A percentile compares a stretch with the other conserved stretches of the same genome.
These are phyloP conservation scores for Amniculicola lignicola DNA, from an alignment of 495 filamentous ascomycete species.

Conservation along the genomic window DNA sequence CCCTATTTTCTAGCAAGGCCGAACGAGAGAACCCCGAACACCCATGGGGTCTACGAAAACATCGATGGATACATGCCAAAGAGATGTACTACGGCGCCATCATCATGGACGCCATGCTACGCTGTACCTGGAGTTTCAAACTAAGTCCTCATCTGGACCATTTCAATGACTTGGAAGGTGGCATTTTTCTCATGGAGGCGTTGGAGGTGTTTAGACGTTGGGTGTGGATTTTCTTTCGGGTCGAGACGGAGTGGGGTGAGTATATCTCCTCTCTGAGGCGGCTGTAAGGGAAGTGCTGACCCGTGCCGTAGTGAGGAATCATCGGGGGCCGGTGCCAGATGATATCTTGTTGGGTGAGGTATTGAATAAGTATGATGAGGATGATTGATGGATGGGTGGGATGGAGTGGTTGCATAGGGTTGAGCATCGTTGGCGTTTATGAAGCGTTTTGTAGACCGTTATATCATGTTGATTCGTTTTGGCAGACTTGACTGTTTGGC, in stretches of 20 bases:
- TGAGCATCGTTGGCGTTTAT: no score
- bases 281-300: conserved; percentile 27
- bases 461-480: no score
- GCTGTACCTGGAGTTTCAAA: conserved; percentile 88
- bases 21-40: conserved; percentile 55
- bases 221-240: conserved; percentile 95
- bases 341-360: conserved; percentile 56
- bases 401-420: no score
- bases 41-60: conserved; percentile 72
- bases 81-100: conserved; percentile 82
- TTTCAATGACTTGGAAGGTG: conserved; percentile 78
- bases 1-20: conserved; percentile 60
- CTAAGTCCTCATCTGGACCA: conserved; percentile 74
- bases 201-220: conserved; percentile 83
- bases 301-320: conserved; percentile 49
- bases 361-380: conserved; percentile 52
- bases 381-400: no score
- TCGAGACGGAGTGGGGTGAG: conserved; percentile 86
- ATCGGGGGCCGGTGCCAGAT: conserved; percentile 52
- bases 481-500: no score
- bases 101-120: conserved; percentile 69
- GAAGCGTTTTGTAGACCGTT: no score
- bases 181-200: conserved; percentile 81
- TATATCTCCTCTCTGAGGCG: neutral
- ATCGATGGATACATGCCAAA: conserved; percentile 64